These are phyloP conservation scores for Metarhizium humberi DNA, from an alignment of 2,329 filamentous ascomycete species.

Conservation along the genomic window DNA sequence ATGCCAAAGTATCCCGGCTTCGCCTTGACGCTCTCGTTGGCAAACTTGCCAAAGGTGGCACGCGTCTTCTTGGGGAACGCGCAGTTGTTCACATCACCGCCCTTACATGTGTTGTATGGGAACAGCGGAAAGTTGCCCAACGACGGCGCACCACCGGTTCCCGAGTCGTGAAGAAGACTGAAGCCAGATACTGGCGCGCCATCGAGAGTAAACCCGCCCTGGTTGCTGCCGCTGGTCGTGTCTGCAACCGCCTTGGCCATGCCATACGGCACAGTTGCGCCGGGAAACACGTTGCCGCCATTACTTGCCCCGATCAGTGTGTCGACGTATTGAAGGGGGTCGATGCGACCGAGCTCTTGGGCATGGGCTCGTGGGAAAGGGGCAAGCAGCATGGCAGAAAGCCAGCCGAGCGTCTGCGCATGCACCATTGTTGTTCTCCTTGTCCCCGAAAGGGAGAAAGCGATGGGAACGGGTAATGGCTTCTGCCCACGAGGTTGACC, in stretches of 20 bases:
- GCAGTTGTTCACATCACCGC: constrained; percentile 53
- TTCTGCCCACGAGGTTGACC: neutral
- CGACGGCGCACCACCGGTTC: constrained; percentile 49
- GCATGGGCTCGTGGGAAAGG: neutral
- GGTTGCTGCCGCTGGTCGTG: constrained; percentile 32
- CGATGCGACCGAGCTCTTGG: neutral
- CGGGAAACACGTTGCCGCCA: constrained; percentile 33
- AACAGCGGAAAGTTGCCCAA: constrained; percentile 69
- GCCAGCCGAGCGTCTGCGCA: neutral
- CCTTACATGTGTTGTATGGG: constrained; percentile 51
- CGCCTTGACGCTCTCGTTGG: constrained; percentile 42
- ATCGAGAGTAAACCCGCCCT: constrained; percentile 48
- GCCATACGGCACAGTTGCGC: constrained; percentile 33
- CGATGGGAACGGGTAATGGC: neutral
- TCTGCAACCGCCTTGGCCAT: constrained; percentile 52
- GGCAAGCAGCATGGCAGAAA: neutral
- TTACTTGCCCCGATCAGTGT: constrained; percentile 25
- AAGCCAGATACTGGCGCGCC: constrained; percentile 42
- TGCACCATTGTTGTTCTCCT: neutral
- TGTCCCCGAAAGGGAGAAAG: neutral
- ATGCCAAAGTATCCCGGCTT: constrained; percentile 59
- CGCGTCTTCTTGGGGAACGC: constrained; percentile 42
- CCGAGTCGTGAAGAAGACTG: constrained; percentile 49
- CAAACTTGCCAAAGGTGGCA: constrained; percentile 32
- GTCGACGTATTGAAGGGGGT: constrained; percentile 22